A percentile compares a stretch with the other conserved stretches of the same genome.
Conservation (phyloP, 177 flowering plant genomes). For the Tripterygium wilfordii region DNA sequence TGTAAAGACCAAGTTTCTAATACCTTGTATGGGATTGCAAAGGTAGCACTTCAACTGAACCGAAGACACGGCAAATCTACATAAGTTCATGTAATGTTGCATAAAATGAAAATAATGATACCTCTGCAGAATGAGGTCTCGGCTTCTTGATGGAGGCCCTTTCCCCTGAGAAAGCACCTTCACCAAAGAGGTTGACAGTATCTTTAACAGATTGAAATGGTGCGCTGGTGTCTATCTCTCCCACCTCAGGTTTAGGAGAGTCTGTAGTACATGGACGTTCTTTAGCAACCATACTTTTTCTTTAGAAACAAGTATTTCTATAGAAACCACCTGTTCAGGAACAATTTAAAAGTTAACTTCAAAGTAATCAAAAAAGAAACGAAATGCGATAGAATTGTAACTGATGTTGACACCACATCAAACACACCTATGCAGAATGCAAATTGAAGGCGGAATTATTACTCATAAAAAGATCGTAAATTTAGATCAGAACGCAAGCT, state of each 20-base stretch:
- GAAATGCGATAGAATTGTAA: no score
- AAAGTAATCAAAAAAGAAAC: no score
- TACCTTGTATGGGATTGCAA: no score
- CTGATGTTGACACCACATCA: no score
- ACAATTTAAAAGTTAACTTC: background rate
- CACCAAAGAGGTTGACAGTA: constrained; percentile 86
- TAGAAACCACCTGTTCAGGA: constrained; percentile 1
- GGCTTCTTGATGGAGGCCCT: constrained; percentile 49
- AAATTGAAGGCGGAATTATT: no score
- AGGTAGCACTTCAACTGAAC: no score
- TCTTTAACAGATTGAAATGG: constrained; percentile 98
- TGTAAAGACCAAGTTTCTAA: no score
- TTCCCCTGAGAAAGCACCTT: constrained; percentile 73
- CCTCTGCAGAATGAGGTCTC: constrained; percentile 66
- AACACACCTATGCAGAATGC: no score
- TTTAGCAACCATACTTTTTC: constrained; percentile 49
- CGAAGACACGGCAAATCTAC: no score
- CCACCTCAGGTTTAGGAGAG: constrained; percentile 62
- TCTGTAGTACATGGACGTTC: constrained; percentile 37
- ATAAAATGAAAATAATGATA: constrained; percentile 13
- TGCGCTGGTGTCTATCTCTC: constrained; percentile 94
- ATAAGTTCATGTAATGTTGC: background rate
- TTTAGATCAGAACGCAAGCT: no score
- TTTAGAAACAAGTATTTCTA: background rate
- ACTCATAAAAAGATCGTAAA: no score